Evolutionary conservation across 2,329 filamentous ascomycete species (phyloP), one percentile per base, ranked within the genome.

Genomic region (Ustulina deusta): DNA sequence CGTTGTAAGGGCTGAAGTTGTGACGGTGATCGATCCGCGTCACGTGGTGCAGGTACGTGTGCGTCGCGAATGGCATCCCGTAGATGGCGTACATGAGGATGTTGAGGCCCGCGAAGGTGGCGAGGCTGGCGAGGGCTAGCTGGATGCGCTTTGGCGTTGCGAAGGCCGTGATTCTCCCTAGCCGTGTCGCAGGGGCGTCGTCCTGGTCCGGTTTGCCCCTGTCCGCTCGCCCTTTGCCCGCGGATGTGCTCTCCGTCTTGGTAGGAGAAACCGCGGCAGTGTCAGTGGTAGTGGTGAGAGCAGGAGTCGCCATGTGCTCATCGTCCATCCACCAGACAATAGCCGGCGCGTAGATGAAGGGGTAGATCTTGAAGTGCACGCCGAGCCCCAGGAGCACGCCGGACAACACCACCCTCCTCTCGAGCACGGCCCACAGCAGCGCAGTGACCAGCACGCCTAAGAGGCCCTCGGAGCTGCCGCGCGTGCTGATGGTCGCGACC

Each of bases 291-390:
- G 6, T 3, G 20, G 42, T 5, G 2, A 22, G 1, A 42, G 29
- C 10, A 9, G 29, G 10, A 46, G 10, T 7, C 9, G 76, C 73
- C 65, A 87, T 78, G 29, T 78, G 79, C 70, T 86, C 84, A 2
- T 81, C 81, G 72, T 93, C 91, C 82, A 95, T 88, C 91, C 91
- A 94, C 90, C 91, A 94, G 5, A 93, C 79, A 48, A 96, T 90
- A 2, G 91, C 90, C 0, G 90, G 88, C 1, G 93, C 95, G 79
- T 99, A 99, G 68, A 99, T 93, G 79, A 98, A 97, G 0, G 96
- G 96, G 76, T 99, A 99, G 69, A 99, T 98, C 85, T 99, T 99
- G 82, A 99, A 97, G 81, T 99, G 96, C 29, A 98, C 94, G 1
- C 89, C 89, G 32, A 97, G 81, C 0, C 96, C 96, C 2, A 99